Percentiles rank a stretch among this genome's conserved stretches.
Conservation (phyloP, 2,329 filamentous ascomycete genomes). For the Cercospora sesami region DNA sequence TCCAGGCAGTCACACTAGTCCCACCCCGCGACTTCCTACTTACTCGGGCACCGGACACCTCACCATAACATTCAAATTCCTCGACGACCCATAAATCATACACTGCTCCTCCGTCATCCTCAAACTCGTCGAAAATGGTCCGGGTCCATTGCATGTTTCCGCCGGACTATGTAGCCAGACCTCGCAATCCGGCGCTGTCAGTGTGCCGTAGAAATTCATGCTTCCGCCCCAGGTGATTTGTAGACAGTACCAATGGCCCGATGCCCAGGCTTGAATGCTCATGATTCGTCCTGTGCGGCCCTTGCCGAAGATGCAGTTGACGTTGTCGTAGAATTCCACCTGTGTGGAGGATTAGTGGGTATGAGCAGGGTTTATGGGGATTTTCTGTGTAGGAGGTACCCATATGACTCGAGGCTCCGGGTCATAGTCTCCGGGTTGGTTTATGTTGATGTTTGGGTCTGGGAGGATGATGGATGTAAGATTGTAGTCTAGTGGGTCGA, state of each 20-base stretch:
- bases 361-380: background rate
- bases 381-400: background rate
- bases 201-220: background rate
- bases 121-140: background rate
- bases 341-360: background rate
- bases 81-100: background rate
- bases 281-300: background rate
- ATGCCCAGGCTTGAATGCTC: background rate
- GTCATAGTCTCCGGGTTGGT: background rate
- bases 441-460: background rate
- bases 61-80: slow-evolving; percentile 5
- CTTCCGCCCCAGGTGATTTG: background rate
- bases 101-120: background rate
- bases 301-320: background rate
- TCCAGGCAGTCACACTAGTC: background rate
- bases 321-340: background rate
- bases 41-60: background rate
- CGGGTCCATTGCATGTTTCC: background rate
- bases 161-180: background rate
- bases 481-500: background rate
- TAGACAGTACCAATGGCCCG: background rate
- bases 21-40: background rate
- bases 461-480: background rate
- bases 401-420: background rate
- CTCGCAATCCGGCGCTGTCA: background rate